Base-by-base conservation (phyloP, 306 rosid genomes). In the Prunus dulcis region DNA sequence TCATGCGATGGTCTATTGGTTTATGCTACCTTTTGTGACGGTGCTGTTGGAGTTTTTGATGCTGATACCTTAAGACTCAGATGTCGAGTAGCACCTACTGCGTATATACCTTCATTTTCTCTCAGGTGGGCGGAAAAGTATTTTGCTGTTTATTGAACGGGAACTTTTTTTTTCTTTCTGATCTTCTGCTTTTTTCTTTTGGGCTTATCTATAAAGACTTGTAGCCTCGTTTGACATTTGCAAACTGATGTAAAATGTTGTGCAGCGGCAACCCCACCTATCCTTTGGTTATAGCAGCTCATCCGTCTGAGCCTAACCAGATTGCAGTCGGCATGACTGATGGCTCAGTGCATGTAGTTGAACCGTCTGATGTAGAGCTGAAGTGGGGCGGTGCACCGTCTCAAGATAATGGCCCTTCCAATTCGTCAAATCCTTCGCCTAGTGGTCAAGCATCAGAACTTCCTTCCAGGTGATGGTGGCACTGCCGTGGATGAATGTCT, bases 281-380 rank as follows among this genome's bases (percentile, higher is more conserved):
- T 77, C 84, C 87, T 61, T 43, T 80, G 71, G 87, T 84, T 5
- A 38, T 84, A 46, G 87, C 87, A 14, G 82, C 84, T 69, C 87
- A 84, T 74, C 87, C 87, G 7, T 77, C 82, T 0, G 87, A 84
- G 77, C 74, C 87, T 19, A 84, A 80, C 76, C 87, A 84, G 79
- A 47, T 84, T 46, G 84, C 87, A 13, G 67, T 84, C 1, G 87
- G 87, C 60, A 84, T 84, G 84, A 80, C 77, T 9, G 87, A 84
- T 0, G 84, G 87, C 14, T 47, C 82, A 6, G 87, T 84, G 52
- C 79, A 76, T 5, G 82, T 84, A 51, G 71, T 80, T 0, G 87
- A 84, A 71, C 87, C 87, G 25, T 51, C 73, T 3, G 87, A 80
- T 2, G 61, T 19, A 46, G 87, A 84, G 64, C 52, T 67, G 32